Conservation (phyloP, 345 rosid genomes). For the Gossypioides kirkii region DNA sequence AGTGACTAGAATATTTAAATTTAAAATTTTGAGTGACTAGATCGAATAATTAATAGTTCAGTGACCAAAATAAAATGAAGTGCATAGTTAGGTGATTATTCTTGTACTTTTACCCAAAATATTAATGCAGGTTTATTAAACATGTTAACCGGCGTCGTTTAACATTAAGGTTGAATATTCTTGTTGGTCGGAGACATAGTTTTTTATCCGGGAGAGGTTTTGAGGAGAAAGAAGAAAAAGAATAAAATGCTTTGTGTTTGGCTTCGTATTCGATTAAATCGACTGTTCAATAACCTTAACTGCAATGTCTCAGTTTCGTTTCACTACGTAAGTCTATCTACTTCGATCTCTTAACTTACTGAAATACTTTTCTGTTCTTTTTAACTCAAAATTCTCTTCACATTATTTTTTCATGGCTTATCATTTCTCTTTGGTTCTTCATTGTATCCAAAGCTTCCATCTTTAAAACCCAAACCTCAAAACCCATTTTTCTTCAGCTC, state of each 20-base stretch:
- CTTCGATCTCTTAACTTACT: neutral
- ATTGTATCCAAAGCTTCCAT: conserved; percentile 20
- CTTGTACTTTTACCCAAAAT: neutral
- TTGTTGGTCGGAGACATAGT: neutral
- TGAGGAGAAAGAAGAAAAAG: neutral
- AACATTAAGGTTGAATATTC: neutral
- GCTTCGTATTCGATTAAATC: conserved; percentile 28
- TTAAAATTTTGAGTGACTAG: too few species aligned
- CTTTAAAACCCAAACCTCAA: conserved; percentile 24
- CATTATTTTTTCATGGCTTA: conserved; percentile 34
- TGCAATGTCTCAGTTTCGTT: conserved; percentile 22
- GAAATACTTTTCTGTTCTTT: too few species aligned
- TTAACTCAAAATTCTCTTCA: neutral
- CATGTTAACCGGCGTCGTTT: conserved; percentile 1
- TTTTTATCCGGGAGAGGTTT: conserved; percentile 18
- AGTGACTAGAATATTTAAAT: too few species aligned
- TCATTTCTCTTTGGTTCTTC: conserved; percentile 38
- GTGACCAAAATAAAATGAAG: too few species aligned
- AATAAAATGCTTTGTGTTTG: conserved; percentile 12
- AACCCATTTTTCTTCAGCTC: conserved; percentile 1
- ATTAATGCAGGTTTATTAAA: neutral
- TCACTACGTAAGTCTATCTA: conserved; percentile 29
- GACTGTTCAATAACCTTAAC: conserved; percentile 2
- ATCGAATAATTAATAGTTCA: too few species aligned
- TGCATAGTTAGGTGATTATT: too few species aligned